These are phyloP conservation scores for Cordyceps pruinosa DNA, from an alignment of 2,329 filamentous ascomycete genomes.

Conservation along the genomic window DNA sequence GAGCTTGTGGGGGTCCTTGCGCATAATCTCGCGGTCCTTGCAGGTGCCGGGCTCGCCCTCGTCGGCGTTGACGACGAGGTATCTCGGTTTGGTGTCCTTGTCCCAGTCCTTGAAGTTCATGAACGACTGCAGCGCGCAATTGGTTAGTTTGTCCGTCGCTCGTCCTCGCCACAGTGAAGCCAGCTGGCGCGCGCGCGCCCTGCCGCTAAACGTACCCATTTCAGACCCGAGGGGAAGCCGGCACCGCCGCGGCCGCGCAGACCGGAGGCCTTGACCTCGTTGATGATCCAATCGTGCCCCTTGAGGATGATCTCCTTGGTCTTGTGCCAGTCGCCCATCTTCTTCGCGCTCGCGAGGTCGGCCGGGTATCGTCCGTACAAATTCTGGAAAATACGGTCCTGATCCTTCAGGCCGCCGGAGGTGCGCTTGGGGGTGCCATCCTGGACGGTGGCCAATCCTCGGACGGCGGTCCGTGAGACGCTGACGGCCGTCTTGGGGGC, in stretches of 20 bases:
- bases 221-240: constrained; percentile 95
- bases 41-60: constrained; percentile 98
- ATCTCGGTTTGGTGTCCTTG: constrained; percentile 91
- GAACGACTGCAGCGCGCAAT: constrained; percentile 65
- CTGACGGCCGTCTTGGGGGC: constrained; percentile 32
- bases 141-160: constrained; percentile 15
- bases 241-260: constrained; percentile 93
- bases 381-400: constrained; percentile 99
- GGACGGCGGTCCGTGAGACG: constrained; percentile 41
- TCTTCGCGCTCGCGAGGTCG: constrained; percentile 89
- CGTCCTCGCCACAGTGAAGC: constrained; percentile 5
- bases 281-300: constrained; percentile 98
- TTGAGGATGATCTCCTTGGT: constrained; percentile 97
- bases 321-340: constrained; percentile 99
- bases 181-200: too few species aligned
- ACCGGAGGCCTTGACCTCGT: constrained; percentile 93
- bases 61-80: constrained; percentile 96
- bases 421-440: constrained; percentile 63
- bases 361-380: constrained; percentile 88
- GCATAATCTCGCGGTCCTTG: constrained; percentile 99
- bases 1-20: constrained; percentile 98
- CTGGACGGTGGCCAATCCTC: constrained; percentile 75
- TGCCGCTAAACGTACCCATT: constrained; percentile 75
- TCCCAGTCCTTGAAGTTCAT: constrained; percentile 99
- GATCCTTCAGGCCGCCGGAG: constrained; percentile 85